phyloP scores from a whole-genome alignment of 1,139 yeast genomes.

The Magnusiomyces paraingens region DNA sequence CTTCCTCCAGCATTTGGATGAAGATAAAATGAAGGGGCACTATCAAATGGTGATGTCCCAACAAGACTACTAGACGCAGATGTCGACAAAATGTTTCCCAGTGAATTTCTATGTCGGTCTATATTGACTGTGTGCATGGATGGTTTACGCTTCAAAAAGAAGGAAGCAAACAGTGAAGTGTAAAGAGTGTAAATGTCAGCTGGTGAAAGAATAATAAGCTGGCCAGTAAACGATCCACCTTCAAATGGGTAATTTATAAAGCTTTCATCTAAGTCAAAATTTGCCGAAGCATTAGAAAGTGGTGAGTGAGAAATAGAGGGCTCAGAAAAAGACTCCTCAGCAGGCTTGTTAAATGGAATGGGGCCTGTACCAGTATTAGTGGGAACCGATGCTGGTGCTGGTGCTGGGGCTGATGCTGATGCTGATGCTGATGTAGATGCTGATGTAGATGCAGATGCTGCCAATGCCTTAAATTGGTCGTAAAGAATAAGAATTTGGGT shows the following conservation, averaged over 20 bases:
- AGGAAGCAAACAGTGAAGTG: conserved; percentile 27
- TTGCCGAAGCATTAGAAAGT: conserved; percentile 5
- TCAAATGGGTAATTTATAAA: conserved; percentile 6
- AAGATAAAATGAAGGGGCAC: neutral
- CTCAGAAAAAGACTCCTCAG: neutral
- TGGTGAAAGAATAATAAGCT: conserved; percentile 30
- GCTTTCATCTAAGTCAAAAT: conserved; percentile 5
- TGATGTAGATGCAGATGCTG: neutral
- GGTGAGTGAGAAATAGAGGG: conserved; percentile 4
- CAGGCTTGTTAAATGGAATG: neutral
- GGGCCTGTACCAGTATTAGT: neutral
- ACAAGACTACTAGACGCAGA: conserved; percentile 3
- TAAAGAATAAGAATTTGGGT: neutral
- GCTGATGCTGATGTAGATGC: neutral
- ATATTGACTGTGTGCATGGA: neutral
- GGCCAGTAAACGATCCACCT: conserved; percentile 20
- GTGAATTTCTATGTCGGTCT: conserved; percentile 7
- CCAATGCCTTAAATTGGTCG: conserved; percentile 1
- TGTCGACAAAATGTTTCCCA: conserved; percentile 4
- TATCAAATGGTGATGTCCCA: no score
- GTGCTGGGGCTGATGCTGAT: neutral
- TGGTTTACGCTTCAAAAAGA: conserved; percentile 4
- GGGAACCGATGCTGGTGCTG: neutral
- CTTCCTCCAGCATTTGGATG: neutral
- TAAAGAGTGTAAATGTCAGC: conserved; percentile 30